Percentiles rank a stretch among this genome's conserved stretches.
These are phyloP conservation scores for Lachnellula willkommii DNA, from an alignment of 2,329 filamentous ascomycete species.

Conservation along the genomic window DNA sequence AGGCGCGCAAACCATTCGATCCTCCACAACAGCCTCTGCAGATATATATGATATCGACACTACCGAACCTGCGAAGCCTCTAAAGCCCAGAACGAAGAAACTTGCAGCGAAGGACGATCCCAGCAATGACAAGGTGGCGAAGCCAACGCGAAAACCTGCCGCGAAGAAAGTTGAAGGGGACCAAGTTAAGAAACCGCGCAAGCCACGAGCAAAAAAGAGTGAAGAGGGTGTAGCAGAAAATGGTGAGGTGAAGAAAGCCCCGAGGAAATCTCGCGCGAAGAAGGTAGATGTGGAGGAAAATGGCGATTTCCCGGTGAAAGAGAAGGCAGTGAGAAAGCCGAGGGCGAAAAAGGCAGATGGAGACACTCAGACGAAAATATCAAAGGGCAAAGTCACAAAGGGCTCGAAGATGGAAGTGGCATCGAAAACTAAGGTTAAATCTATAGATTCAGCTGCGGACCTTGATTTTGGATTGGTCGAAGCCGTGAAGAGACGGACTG, in stretches of 20 bases:
- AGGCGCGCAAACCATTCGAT: slow-evolving; percentile 2
- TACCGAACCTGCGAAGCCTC: slow-evolving; percentile 25
- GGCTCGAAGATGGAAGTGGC: slow-evolving; percentile 14
- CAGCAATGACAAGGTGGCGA: slow-evolving; percentile 13
- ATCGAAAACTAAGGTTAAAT: background rate
- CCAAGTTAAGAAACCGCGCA: slow-evolving; percentile 21
- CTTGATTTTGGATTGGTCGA: slow-evolving; percentile 21
- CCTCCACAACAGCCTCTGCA: background rate
- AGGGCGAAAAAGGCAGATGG: slow-evolving; percentile 26
- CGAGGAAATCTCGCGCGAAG: slow-evolving; percentile 20
- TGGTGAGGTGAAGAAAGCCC: slow-evolving; percentile 4
- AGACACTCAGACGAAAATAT: slow-evolving; percentile 30
- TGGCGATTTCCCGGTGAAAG: slow-evolving; percentile 8
- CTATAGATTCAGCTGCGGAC: slow-evolving; percentile 4
- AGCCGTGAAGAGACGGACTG: slow-evolving; percentile 50
- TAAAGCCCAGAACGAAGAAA: slow-evolving; percentile 16
- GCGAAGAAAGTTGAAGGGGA: slow-evolving; percentile 13
- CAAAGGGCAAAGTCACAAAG: slow-evolving; percentile 34
- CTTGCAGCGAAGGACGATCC: background rate
- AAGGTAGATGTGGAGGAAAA: slow-evolving; percentile 12
- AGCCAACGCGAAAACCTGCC: slow-evolving; percentile 20
- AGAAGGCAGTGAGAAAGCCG: slow-evolving; percentile 21
- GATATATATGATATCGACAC: slow-evolving; percentile 26
- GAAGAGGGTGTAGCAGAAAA: slow-evolving; percentile 2
- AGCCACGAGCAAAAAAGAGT: slow-evolving; percentile 22